phyloP scores from a whole-genome alignment of 352 stramenopile genomes.

The Globisporangium cystogenes region DNA sequence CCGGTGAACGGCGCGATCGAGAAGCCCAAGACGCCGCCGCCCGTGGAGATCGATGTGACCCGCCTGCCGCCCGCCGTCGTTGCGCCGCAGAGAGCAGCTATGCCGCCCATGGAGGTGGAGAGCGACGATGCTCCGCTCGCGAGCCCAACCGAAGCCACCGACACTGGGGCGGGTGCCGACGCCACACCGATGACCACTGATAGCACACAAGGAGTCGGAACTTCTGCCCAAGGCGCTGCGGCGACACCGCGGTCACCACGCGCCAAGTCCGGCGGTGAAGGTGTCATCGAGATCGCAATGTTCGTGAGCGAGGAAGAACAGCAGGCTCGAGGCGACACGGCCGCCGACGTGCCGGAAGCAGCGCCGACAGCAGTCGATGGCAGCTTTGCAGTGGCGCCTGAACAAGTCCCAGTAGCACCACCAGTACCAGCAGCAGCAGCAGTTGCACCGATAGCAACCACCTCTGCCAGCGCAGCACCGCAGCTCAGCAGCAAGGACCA shows the following conservation, averaged over 20 bases:
- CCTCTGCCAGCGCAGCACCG: not conserved
- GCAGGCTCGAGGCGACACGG: not conserved
- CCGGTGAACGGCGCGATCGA: conserved; percentile 58
- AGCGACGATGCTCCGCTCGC: not conserved
- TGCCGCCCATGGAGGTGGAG: not conserved
- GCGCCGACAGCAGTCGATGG: not conserved
- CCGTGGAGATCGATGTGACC: conserved; percentile 18
- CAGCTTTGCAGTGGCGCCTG: not conserved
- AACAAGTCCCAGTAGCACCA: not conserved
- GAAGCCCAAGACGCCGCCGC: conserved; percentile 47
- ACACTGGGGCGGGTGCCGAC: not conserved
- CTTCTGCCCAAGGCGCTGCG: no score
- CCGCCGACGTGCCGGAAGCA: not conserved
- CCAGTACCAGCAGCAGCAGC: not conserved
- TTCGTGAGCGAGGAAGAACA: conserved; percentile 8
- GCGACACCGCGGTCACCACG: no score
- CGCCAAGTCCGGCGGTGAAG: no score
- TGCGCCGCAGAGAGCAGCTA: conserved; percentile 2
- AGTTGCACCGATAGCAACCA: not conserved
- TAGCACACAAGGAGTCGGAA: no score
- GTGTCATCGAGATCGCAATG: conserved; percentile 9
- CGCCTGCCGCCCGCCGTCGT: conserved; percentile 6
- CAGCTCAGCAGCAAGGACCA: conserved; percentile 12
- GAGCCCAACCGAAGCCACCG: not conserved
- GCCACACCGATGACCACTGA: no score